Base-by-base conservation (phyloP, 2,329 filamentous ascomycete genomes). In the Geoglossum cookeanum region DNA sequence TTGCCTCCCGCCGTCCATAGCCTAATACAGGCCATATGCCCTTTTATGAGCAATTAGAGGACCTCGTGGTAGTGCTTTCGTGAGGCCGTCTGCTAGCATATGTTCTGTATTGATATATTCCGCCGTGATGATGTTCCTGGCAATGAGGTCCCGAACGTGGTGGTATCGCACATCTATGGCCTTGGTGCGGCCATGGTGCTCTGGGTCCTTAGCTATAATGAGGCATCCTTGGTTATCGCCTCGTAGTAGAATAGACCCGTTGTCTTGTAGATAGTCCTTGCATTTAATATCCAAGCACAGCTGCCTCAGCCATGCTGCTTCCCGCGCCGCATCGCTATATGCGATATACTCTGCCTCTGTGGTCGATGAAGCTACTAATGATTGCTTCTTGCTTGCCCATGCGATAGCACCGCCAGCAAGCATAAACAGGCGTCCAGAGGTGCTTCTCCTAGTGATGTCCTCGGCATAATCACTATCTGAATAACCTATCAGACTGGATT, bases 201-300 rank as follows among this genome's bases (percentile, higher is more conserved):
- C n/a, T n/a, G n/a, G n/a, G 11, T 62, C 58, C 1, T 51, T 44
- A 2, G 56, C 56, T 1, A 62, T 48, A 9, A 57, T 56, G 1
- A 62, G 47, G 4, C 48, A 47, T 0, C 17, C 22, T 8, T 62
- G 57, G 39, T 61, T 62, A 42, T 62, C 59, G 9, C 37, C 29
- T 8, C 22, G 11, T 4, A 55, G n/a, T 3, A 8, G 13, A 1
- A 49, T 15, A 8, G n/a, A 27, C 5, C 13, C 17, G 29, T 29
- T 3, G 1, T 49, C 13, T n/a, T 27, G 8, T 4, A 49, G 29
- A 17, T 32, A 52, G 22, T 32, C 1, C 5, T 30, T 2, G 2
- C 37, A 3, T 39, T 39, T 11, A 29, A 35, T 13, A 13, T 58
- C 58, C 13, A 44, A 17, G 22, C 52, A 49, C 1, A 59, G 29